phyloP scores from a whole-genome alignment of 192 early-diverging fungal species.

The Cetraspora pellucida region DNA sequence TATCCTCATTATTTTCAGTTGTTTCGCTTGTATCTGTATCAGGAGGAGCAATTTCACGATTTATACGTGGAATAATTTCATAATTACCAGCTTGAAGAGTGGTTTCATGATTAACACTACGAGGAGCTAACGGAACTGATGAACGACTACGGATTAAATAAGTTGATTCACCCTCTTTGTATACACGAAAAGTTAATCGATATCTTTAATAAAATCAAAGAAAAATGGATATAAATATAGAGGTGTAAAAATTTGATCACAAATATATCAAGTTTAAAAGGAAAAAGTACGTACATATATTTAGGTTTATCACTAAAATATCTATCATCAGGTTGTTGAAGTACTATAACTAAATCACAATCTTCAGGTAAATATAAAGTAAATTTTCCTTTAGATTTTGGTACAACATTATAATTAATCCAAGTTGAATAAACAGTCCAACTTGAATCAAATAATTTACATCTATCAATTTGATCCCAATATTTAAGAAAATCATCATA shows the following conservation, averaged over 20 bases:
- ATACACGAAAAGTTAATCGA: conserved; percentile 16
- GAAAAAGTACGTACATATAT: conserved; percentile 37
- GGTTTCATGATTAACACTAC: conserved; percentile 42
- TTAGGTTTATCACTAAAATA: conserved; percentile 39
- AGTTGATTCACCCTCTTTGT: neutral
- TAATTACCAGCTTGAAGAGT: conserved; percentile 38
- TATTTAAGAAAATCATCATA: conserved; percentile 41
- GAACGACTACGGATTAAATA: neutral
- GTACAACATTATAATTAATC: conserved; percentile 46
- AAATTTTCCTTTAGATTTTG: conserved; percentile 40
- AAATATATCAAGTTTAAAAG: no score
- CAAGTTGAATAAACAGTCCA: conserved; percentile 44
- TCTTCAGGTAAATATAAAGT: conserved; percentile 32
- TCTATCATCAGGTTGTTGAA: conserved; percentile 42
- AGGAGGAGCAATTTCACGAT: conserved; percentile 32
- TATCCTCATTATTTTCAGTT: neutral
- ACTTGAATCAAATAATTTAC: conserved; percentile 38
- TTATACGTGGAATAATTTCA: conserved; percentile 40
- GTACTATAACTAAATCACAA: conserved; percentile 34
- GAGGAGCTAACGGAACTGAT: conserved; percentile 27
- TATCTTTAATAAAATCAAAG: conserved; percentile 37
- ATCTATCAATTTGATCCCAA: conserved; percentile 40
- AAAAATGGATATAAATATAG: no score
- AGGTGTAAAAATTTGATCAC: no score
- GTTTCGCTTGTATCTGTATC: neutral